Evolutionary conservation across 1,284 basidiomycete genomes (phyloP).

Genomic region (Papiliotrema terrestris): DNA sequence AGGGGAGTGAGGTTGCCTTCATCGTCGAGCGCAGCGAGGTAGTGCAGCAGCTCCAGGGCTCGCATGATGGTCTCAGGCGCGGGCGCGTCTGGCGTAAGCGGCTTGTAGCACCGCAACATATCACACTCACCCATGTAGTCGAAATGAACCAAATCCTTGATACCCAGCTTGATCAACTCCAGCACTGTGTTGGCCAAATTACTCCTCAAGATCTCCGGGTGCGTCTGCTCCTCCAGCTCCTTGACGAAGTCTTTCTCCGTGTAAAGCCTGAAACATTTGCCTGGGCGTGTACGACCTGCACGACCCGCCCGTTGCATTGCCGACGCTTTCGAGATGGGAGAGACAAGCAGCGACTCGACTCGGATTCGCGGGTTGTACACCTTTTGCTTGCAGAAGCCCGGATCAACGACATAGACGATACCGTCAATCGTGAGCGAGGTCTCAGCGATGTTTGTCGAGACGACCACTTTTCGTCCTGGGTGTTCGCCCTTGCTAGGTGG

Average conservation of each 20-base stretch:
- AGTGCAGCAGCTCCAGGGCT: slow-evolving; percentile 91
- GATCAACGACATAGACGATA: slow-evolving; percentile 98
- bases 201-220: slow-evolving; percentile 90
- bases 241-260: slow-evolving; percentile 97
- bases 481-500: slow-evolving; percentile 67
- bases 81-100: slow-evolving; percentile 63
- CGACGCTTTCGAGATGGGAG: slow-evolving; percentile 93
- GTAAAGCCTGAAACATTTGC: slow-evolving; percentile 95
- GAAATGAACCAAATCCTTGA: slow-evolving; percentile 87
- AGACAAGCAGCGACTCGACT: slow-evolving; percentile 89
- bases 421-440: slow-evolving; percentile 97
- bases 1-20: slow-evolving; percentile 86
- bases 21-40: slow-evolving; percentile 87
- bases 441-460: slow-evolving; percentile 97
- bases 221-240: slow-evolving; percentile 92
- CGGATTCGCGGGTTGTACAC: slow-evolving; percentile 96
- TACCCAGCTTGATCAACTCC: slow-evolving; percentile 89
- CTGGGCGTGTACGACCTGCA: slow-evolving; percentile 90
- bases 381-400: slow-evolving; percentile 96
- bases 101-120: not conserved
- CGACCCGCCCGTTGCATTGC: slow-evolving; percentile 96
- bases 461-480: slow-evolving; percentile 86
- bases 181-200: slow-evolving; percentile 93
- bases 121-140: slow-evolving; percentile 70
- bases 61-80: slow-evolving; percentile 98